Evolutionary conservation across 139 green algal genomes (phyloP), one percentile per base, ranked within the genome.

Genomic region (Tetradesmus obliquus): DNA sequence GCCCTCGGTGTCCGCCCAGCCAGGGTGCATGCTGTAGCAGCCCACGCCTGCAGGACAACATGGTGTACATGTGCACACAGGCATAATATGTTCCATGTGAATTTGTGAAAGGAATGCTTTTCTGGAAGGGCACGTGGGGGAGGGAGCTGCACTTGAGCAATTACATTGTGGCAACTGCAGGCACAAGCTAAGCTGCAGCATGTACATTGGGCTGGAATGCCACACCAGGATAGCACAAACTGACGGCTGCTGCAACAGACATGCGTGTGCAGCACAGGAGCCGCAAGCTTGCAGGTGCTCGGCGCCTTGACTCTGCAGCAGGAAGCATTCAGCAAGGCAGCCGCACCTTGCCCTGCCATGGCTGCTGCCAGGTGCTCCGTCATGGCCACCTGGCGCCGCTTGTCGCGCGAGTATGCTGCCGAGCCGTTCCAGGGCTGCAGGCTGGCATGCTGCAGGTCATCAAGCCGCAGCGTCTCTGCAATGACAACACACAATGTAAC

Each of bases 1-100:
- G 2, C 96, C 96, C 82, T 95, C 93, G 0, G 96, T 97, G 5
- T 94, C 93, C 0, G 95, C 93, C 96, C 96, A 97, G 55, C 94
- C 94, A 6, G 94, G 94, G 66, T 96, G 94, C 94, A 96, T 95
- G 0, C 72, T 91, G 74, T 88, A 93, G 60, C 93, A 90, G 0
- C 4, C 9, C 2, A 96, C 91, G 22, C 94, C 94, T 94, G 92
- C 17, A 82, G 17, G 4, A 20, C 1, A 84, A 10, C 19, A 55
- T 24, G 7, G 55, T 1, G 82, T 20, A 87, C 32, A 45, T 45
- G 32, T 45, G 32, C 32, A 45, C 32, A 45, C 0, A 45, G 32
- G 32, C 32, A 45, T 45, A 45, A 0, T 45, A 0, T 45, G 32
- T 45, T 45, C 32, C 32, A 1, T 45, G 32, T 45, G 32, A 0